Evolutionary conservation across 371 early-diverging fungal species (phyloP).

Genomic region (Mortierella sp.): DNA sequence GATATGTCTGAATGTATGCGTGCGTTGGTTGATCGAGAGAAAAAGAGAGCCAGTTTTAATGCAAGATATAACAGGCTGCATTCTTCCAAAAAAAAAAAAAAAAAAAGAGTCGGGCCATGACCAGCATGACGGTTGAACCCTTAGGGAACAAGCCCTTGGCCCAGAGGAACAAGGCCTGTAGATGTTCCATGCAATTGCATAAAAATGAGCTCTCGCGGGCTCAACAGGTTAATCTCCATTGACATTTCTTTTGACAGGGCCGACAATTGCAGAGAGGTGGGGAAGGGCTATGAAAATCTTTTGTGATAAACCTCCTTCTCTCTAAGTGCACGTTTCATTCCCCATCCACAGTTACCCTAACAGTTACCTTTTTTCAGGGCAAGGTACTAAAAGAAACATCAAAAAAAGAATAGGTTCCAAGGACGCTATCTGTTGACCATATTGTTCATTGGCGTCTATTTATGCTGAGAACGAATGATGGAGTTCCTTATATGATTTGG

Average conservation of each 20-base stretch:
- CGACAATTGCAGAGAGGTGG: background rate
- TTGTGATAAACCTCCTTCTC: too few relatives aligned
- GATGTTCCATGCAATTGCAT: background rate
- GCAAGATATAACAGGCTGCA: background rate
- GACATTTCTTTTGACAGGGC: background rate
- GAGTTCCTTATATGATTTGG: background rate
- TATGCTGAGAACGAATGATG: background rate
- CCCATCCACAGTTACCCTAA: too few relatives aligned
- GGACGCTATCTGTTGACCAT: background rate
- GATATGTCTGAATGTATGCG: background rate
- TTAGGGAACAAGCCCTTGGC: background rate
- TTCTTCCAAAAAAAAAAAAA: background rate
- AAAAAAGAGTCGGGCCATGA: background rate
- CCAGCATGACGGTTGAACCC: constrained; percentile 9
- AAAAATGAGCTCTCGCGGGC: background rate
- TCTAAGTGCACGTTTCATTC: too few relatives aligned
- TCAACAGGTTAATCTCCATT: constrained; percentile 1
- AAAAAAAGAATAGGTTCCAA: background rate
- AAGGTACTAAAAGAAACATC: background rate
- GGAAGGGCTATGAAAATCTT: too few relatives aligned
- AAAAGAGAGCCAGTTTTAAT: background rate
- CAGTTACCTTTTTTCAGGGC: background rate
- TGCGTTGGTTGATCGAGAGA: background rate
- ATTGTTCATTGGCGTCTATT: background rate
- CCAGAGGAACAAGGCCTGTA: background rate